A percentile compares a stretch with the other conserved stretches of the same genome.
Evolutionary conservation across 192 early-diverging fungal genomes (phyloP).

Genomic region (Umbelopsis sp.): DNA sequence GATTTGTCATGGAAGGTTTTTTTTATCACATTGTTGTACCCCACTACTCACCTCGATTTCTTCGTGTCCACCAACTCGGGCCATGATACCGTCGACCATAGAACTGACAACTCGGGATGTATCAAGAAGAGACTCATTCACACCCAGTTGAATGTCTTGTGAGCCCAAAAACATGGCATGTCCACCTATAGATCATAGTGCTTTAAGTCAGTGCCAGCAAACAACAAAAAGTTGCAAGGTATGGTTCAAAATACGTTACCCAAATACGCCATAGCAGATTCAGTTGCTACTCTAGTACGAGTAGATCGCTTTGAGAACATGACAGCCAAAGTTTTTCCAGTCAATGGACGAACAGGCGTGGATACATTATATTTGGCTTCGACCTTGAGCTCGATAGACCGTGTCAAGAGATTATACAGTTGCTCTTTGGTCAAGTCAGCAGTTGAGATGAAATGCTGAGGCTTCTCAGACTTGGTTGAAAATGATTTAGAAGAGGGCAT

Average conservation of each 20-base stretch:
- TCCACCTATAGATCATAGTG: slow-evolving; percentile 66
- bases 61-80: slow-evolving; percentile 85
- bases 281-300: slow-evolving; percentile 93
- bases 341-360: slow-evolving; percentile 57
- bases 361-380: slow-evolving; percentile 56
- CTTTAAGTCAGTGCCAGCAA: neutral
- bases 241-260: slow-evolving; percentile 34
- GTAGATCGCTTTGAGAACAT: slow-evolving; percentile 97
- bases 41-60: slow-evolving; percentile 74
- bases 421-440: slow-evolving; percentile 79
- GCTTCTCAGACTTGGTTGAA: slow-evolving; percentile 24
- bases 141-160: slow-evolving; percentile 96
- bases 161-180: slow-evolving; percentile 94
- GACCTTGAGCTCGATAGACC: slow-evolving; percentile 81
- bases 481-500: slow-evolving; percentile 6
- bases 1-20: neutral
- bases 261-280: slow-evolving; percentile 87
- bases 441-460: slow-evolving; percentile 75
- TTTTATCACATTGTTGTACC: neutral
- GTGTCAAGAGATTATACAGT: slow-evolving; percentile 76
- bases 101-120: slow-evolving; percentile 89
- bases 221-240: neutral
- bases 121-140: slow-evolving; percentile 92
- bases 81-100: slow-evolving; percentile 97
- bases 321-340: slow-evolving; percentile 88